phyloP scores from a whole-genome alignment of 2,329 filamentous ascomycete species.

The Penicillium sp. region DNA sequence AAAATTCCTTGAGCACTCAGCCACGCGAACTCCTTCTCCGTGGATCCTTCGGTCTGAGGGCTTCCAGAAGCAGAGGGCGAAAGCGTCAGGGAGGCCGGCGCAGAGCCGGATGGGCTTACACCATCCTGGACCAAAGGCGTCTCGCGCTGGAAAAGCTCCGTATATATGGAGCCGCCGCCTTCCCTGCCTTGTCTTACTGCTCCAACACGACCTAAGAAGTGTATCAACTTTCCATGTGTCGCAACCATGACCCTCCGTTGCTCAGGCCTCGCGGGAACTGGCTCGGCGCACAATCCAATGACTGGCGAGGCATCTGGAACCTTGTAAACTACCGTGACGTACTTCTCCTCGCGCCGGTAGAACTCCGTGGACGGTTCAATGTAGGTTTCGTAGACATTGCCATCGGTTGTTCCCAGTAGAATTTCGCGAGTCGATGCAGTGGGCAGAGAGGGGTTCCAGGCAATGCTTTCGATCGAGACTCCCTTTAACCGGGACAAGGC shows the following conservation, averaged over 20 bases:
- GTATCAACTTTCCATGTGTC: slow-evolving; percentile 73
- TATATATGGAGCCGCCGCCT: slow-evolving; percentile 80
- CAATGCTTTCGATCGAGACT: slow-evolving; percentile 81
- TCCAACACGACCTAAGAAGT: slow-evolving; percentile 76
- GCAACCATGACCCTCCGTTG: slow-evolving; percentile 74
- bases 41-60: slow-evolving; percentile 51
- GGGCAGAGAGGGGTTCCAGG: slow-evolving; percentile 91
- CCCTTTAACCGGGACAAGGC: slow-evolving; percentile 78
- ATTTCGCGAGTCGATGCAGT: slow-evolving; percentile 95
- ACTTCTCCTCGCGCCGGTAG: slow-evolving; percentile 92
- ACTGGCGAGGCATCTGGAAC: slow-evolving; percentile 73
- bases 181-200: slow-evolving; percentile 62
- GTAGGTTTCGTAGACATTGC: slow-evolving; percentile 90
- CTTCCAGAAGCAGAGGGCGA: slow-evolving; percentile 69
- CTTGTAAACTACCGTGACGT: slow-evolving; percentile 79
- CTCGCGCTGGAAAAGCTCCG: slow-evolving; percentile 83
- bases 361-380: slow-evolving; percentile 94
- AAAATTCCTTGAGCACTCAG: slow-evolving; percentile 81
- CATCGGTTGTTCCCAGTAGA: slow-evolving; percentile 84
- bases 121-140: slow-evolving; percentile 74
- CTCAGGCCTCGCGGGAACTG: slow-evolving; percentile 66
- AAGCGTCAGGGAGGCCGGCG: slow-evolving; percentile 67
- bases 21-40: slow-evolving; percentile 76
- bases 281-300: slow-evolving; percentile 81
- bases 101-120: slow-evolving; percentile 56